These are phyloP conservation scores for Nicotiana noctiflora DNA, from an alignment of 257 asterid genomes.

Conservation along the genomic window DNA sequence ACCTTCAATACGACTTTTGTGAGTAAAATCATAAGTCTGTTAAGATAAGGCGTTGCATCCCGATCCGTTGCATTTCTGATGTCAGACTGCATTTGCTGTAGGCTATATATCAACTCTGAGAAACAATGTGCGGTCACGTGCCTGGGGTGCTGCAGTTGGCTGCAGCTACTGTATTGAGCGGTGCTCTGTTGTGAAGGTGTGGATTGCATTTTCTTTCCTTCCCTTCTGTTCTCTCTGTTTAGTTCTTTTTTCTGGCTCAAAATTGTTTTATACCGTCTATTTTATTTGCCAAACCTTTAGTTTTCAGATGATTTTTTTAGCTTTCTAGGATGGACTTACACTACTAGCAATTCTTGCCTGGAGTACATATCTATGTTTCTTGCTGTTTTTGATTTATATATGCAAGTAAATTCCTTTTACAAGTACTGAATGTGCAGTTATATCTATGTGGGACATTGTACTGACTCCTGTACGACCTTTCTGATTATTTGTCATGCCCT, in stretches of 20 bases:
- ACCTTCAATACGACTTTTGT: not conserved
- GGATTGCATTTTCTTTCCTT: constrained; percentile 17
- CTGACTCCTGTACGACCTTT: not conserved
- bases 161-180: constrained; percentile 92
- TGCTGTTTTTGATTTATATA: not conserved
- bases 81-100: constrained; percentile 21
- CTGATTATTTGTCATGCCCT: constrained; percentile 10
- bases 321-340: not conserved
- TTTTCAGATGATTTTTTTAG: not conserved
- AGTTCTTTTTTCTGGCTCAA: not conserved
- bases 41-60: constrained; percentile 1
- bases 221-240: not conserved
- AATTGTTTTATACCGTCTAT: not conserved
- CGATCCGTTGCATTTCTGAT: constrained; percentile 1
- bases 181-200: constrained; percentile 83
- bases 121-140: constrained; percentile 94
- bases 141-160: constrained; percentile 95
- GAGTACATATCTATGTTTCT: not conserved
- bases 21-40: not conserved
- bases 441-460: not conserved
- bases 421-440: constrained; percentile 2
- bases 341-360: not conserved
- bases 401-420: constrained; percentile 5
- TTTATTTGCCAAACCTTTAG: not conserved
- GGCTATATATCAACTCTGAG: constrained; percentile 89